These are phyloP conservation scores for Amanita fuliginea DNA, from an alignment of 768 basidiomycete species.

Conservation along the genomic window DNA sequence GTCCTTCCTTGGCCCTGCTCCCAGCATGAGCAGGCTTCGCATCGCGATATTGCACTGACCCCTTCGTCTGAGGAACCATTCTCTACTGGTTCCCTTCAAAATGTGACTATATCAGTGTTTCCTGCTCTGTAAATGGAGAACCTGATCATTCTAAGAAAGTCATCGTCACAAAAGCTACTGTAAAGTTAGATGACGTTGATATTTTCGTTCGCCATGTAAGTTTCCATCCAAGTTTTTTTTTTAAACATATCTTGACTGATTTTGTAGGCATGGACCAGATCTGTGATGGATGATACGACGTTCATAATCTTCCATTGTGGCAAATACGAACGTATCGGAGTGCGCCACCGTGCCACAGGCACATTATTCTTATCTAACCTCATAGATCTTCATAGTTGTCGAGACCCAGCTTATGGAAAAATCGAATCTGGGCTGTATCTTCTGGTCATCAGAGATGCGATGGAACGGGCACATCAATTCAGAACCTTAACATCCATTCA, in stretches of 20 bases:
- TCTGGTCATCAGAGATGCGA: not conserved
- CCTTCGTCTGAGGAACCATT: no score
- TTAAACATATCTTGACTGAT: no score
- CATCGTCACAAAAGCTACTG: no score
- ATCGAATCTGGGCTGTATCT: not conserved
- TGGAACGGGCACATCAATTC: not conserved
- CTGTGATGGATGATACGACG: not conserved
- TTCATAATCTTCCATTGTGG: conserved; percentile 1
- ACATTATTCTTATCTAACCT: not conserved
- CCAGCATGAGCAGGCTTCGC: not conserved
- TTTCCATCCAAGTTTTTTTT: no score
- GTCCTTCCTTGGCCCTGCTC: not conserved
- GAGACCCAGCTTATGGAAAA: not conserved
- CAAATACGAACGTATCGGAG: not conserved
- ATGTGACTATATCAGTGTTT: no score
- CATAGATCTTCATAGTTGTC: not conserved
- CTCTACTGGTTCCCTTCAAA: no score
- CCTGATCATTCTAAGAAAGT: no score
- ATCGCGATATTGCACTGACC: not conserved
- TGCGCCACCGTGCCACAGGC: not conserved
- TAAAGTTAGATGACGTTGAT: no score
- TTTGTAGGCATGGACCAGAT: not conserved
- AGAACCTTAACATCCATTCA: not conserved
- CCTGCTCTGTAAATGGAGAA: no score
- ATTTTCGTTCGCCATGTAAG: no score